These are phyloP conservation scores for Proliferodiscus dingleyae DNA, from an alignment of 2,329 filamentous ascomycete species.

Conservation along the genomic window DNA sequence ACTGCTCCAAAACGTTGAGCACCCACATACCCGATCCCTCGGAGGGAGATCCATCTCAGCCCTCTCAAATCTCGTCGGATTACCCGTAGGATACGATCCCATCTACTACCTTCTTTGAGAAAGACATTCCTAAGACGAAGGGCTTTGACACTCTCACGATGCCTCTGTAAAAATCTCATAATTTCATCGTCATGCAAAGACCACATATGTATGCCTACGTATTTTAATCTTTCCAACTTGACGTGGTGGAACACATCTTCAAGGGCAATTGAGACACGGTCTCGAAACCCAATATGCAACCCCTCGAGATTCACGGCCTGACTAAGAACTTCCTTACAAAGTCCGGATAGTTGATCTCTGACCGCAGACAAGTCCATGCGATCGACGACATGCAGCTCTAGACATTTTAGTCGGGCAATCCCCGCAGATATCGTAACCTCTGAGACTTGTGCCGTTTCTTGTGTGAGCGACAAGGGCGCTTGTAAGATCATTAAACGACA, in stretches of 20 bases:
- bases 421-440: slow-evolving; percentile 44
- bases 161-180: slow-evolving; percentile 49
- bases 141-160: slow-evolving; percentile 51
- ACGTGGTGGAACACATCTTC: slow-evolving; percentile 59
- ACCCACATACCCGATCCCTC: slow-evolving; percentile 52
- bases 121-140: slow-evolving; percentile 57
- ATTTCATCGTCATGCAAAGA: slow-evolving; percentile 56
- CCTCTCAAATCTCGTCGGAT: slow-evolving; percentile 51
- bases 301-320: slow-evolving; percentile 56
- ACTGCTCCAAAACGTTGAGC: slow-evolving; percentile 18
- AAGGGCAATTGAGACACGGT: slow-evolving; percentile 50
- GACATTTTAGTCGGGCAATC: slow-evolving; percentile 52
- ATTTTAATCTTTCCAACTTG: slow-evolving; percentile 55
- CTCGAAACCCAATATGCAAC: slow-evolving; percentile 60
- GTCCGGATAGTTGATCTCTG: slow-evolving; percentile 48
- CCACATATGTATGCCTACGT: slow-evolving; percentile 63
- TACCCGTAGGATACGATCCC: slow-evolving; percentile 55
- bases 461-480: slow-evolving; percentile 47
- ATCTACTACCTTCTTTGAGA: slow-evolving; percentile 53
- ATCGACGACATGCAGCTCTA: slow-evolving; percentile 57
- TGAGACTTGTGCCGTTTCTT: slow-evolving; percentile 41
- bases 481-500: slow-evolving; percentile 59
- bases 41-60: slow-evolving; percentile 58
- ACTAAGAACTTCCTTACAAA: slow-evolving; percentile 54
- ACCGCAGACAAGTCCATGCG: slow-evolving; percentile 43